A percentile compares a stretch with the other conserved stretches of the same genome.
Evolutionary conservation across 2,329 filamentous ascomycete species (phyloP).

Genomic region (Aspergillus costaricaensis): DNA sequence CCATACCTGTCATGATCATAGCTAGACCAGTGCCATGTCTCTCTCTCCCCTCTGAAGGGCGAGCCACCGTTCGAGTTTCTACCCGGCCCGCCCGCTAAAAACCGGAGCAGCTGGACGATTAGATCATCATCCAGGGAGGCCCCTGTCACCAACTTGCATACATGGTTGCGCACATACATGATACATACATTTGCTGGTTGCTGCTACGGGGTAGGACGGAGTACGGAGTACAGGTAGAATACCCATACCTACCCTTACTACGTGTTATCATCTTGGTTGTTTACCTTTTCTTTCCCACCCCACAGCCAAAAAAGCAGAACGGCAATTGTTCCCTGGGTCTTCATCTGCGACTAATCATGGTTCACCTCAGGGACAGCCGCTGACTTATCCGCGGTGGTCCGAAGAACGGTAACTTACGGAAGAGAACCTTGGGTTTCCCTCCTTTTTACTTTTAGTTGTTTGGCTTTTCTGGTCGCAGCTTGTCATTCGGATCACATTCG

Average conservation of each 20-base stretch:
- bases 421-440: constrained; percentile 15
- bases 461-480: no score
- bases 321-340: constrained; percentile 14
- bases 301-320: constrained; percentile 3
- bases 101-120: background rate
- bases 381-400: constrained; percentile 10
- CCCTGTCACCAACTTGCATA: background rate
- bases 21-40: no score
- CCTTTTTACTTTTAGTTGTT: background rate
- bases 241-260: background rate
- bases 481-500: constrained; percentile 14
- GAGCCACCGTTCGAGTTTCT: background rate
- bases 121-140: constrained; percentile 2
- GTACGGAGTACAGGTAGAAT: background rate
- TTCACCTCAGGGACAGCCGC: constrained; percentile 13
- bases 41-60: background rate
- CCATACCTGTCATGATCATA: no score
- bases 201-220: background rate
- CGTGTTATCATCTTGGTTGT: background rate
- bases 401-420: constrained; percentile 18
- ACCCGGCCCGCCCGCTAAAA: background rate
- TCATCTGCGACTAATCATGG: constrained; percentile 3
- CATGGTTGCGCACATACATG: background rate
- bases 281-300: background rate
- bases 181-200: background rate